Base-by-base conservation (phyloP, 768 basidiomycete genomes). In the Tylopilus vinaceipallidus region DNA sequence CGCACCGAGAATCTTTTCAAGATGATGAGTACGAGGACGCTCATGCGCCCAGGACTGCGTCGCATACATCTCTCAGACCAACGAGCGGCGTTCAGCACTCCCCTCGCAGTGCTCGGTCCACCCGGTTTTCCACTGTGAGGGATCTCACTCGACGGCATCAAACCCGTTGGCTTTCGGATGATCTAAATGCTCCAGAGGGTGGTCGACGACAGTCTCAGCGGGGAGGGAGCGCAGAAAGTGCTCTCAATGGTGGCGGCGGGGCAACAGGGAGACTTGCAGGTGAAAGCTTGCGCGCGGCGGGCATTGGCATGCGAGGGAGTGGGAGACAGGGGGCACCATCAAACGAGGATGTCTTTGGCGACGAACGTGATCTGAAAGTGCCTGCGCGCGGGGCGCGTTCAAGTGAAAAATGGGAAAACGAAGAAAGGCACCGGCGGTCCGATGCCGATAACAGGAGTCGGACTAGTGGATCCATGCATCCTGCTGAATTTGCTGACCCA, bases 161-260 rank as follows among this genome's bases (percentile, higher is more conserved):
- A 57, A 72, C 76, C 14, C 68, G 79, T 36, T 82, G 79, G 80
- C 59, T 75, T 27, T 80, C 78, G 16, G 80, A 78, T 49, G 81
- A 83, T 58, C 36, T 75, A 0, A 62, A 62, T 19, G 46, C 52
- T 6, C 63, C 49, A 0, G 60, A 63, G 14, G 23, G 43, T 24
- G 85, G 83, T 24, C 69, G 79, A 23, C 69, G 77, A 36, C 87
- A 87, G 60, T 74, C 74, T 26, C 63, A 77, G 14, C 72, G 88
- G 30, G 78, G 77, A 0, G 88, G 88, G 5, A 88, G 85, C 61
- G 84, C 81, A 3, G 89, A 90, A 68, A 86, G 79, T 60, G 73
- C 81, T 8, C 62, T 86, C 23, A 69, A 69, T 48, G 74, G 67
- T 41, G 69, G 62, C 8, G 70, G 75, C 11, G 70, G 69, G 23